Evolutionary conservation across 2,329 filamentous ascomycete species (phyloP).

Genomic region (Byssothecium circinans): DNA sequence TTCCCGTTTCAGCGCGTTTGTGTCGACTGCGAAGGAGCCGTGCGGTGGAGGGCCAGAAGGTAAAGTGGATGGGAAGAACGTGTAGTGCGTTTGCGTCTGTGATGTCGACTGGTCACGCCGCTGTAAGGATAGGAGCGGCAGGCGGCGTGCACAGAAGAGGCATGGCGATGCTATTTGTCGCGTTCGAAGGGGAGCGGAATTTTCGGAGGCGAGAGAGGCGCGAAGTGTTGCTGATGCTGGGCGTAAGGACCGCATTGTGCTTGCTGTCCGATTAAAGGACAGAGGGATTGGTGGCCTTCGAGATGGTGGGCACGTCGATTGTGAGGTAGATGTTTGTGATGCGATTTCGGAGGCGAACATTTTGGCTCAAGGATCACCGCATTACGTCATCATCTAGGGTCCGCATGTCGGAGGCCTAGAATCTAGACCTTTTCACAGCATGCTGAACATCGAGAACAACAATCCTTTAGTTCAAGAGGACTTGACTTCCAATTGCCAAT

Average conservation of each 20-base stretch:
- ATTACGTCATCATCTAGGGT: conserved; percentile 1
- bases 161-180: conserved; percentile 25
- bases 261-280: no score
- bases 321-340: not conserved
- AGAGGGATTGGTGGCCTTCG: no score
- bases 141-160: conserved; percentile 25
- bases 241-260: conserved; percentile 24
- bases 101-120: conserved; percentile 30
- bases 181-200: conserved; percentile 16
- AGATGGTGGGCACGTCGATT: no score
- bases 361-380: not conserved
- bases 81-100: conserved; percentile 67
- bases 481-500: no score
- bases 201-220: conserved; percentile 19
- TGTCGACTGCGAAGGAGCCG: conserved; percentile 75
- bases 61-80: conserved; percentile 81
- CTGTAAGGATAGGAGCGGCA: conserved; percentile 9
- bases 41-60: conserved; percentile 74
- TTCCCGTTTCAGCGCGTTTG: conserved; percentile 72
- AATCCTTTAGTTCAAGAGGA: no score
- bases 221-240: conserved; percentile 29
- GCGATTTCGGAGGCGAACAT: not conserved
- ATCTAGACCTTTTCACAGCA: no score
- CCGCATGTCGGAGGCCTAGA: no score
- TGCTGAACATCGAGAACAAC: no score